Conservation (phyloP, 306 rosid species). For the Astragalus glycyphyllos region DNA sequence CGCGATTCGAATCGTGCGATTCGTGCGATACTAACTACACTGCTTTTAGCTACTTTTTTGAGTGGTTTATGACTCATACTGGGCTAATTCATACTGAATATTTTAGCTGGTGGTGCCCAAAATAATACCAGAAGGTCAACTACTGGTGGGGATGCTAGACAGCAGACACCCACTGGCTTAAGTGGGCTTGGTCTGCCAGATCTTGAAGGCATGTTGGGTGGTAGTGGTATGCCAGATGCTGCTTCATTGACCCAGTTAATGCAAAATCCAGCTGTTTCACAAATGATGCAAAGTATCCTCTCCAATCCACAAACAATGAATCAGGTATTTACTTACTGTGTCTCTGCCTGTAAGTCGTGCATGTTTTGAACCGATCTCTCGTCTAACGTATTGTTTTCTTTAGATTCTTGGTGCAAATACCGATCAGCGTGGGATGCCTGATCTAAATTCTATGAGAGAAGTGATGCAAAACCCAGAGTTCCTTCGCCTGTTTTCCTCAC, state of each 20-base stretch:
- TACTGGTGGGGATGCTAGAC: constrained; percentile 62
- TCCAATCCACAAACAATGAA: constrained; percentile 82
- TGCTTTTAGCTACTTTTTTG: constrained; percentile 25
- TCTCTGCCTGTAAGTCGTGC: constrained; percentile 19
- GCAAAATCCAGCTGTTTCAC: constrained; percentile 90
- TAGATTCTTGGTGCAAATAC: constrained; percentile 71
- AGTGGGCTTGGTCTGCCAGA: constrained; percentile 72
- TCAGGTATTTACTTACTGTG: constrained; percentile 57
- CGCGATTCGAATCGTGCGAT: too few relatives aligned
- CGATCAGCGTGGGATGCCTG: constrained; percentile 73
- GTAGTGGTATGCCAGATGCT: constrained; percentile 69
- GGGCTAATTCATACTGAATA: constrained; percentile 34
- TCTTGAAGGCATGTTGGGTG: constrained; percentile 65
- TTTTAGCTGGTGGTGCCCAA: constrained; percentile 68
- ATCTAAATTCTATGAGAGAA: constrained; percentile 79
- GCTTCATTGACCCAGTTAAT: constrained; percentile 64
- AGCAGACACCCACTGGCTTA: constrained; percentile 60
- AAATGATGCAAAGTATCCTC: constrained; percentile 82
- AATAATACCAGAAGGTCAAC: constrained; percentile 58
- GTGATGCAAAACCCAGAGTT: constrained; percentile 87
- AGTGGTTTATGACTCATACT: constrained; percentile 6
- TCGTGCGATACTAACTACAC: too few relatives aligned
- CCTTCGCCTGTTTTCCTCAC: constrained; percentile 75
- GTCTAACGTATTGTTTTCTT: constrained; percentile 40
- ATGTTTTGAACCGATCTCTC: constrained; percentile 35